Evolutionary conservation across 176 grass and related monocot species (phyloP).

Genomic region (Guadua angustifolia): DNA sequence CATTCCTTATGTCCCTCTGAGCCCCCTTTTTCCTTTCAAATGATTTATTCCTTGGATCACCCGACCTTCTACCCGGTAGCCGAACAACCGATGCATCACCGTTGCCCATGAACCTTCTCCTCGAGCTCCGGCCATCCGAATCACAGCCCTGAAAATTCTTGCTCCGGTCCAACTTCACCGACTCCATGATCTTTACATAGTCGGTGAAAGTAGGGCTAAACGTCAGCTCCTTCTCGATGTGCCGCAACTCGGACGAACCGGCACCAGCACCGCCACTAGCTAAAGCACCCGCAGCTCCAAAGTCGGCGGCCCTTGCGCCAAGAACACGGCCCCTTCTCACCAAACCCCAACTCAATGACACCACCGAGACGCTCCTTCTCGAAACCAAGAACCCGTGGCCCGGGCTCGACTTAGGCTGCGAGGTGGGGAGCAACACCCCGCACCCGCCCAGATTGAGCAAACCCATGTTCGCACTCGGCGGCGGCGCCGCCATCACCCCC

Average conservation of each 20-base stretch:
- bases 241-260: conserved; percentile 36
- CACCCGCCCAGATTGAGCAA: conserved; percentile 38
- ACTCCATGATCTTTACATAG: conserved; percentile 99
- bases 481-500: conserved; percentile 44
- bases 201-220: conserved; percentile 83
- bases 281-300: conserved; percentile 30
- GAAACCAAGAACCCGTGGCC: conserved; percentile 25
- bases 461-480: conserved; percentile 52
- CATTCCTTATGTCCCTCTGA: conserved; percentile 34
- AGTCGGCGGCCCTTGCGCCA: conserved; percentile 26
- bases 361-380: conserved; percentile 25
- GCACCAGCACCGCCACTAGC: conserved; percentile 38
- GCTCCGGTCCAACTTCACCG: conserved; percentile 73
- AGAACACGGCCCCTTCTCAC: conserved; percentile 43
- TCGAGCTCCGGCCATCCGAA: conserved; percentile 39
- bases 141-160: conserved; percentile 45
- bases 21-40: conserved; percentile 36
- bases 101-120: conserved; percentile 40
- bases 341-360: conserved; percentile 44
- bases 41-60: conserved; percentile 43
- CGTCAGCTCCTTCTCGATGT: conserved; percentile 83
- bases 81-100: conserved; percentile 17
- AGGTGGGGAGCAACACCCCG: conserved; percentile 36
- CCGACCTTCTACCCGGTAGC: conserved; percentile 26
- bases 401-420: conserved; percentile 25